Percentiles rank a stretch among this genome's conserved stretches.
These are phyloP conservation scores for Somion occarium DNA, from an alignment of 1,284 basidiomycete genomes.

Conservation along the genomic window DNA sequence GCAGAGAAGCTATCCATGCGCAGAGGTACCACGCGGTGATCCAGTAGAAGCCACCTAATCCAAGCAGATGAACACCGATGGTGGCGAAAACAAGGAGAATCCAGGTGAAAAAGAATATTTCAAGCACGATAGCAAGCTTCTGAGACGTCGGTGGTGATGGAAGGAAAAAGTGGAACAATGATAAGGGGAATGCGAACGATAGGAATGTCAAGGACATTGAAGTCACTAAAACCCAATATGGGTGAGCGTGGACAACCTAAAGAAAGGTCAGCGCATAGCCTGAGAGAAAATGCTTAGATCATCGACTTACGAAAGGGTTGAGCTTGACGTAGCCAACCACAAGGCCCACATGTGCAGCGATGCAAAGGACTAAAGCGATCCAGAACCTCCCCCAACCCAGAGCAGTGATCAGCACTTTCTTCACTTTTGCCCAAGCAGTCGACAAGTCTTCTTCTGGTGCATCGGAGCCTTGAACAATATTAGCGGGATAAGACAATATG, in stretches of 20 bases:
- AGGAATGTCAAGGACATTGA: slow-evolving; percentile 12
- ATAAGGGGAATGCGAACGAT: slow-evolving; percentile 6
- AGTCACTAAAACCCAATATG: slow-evolving; percentile 10
- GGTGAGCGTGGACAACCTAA: slow-evolving; percentile 12
- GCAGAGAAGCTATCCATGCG: slow-evolving; percentile 41
- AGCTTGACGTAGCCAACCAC: slow-evolving; percentile 43
- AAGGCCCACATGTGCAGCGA: slow-evolving; percentile 43
- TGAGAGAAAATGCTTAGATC: not conserved
- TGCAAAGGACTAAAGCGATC: slow-evolving; percentile 44
- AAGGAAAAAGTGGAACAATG: slow-evolving; percentile 12
- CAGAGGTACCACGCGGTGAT: slow-evolving; percentile 48
- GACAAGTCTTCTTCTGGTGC: slow-evolving; percentile 2
- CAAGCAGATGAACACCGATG: slow-evolving; percentile 17
- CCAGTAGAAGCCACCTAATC: slow-evolving; percentile 30
- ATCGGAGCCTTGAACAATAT: not conserved
- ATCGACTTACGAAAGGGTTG: slow-evolving; percentile 60
- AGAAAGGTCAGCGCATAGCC: not conserved
- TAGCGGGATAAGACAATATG: not conserved
- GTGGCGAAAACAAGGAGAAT: slow-evolving; percentile 28
- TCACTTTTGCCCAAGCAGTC: slow-evolving; percentile 11
- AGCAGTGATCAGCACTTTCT: slow-evolving; percentile 13
- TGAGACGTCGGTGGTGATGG: slow-evolving; percentile 16
- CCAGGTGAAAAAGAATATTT: slow-evolving; percentile 32
- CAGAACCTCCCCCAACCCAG: slow-evolving; percentile 48
- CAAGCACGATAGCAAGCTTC: slow-evolving; percentile 19